These are phyloP conservation scores for Benincasa hispida DNA, from an alignment of 306 rosid species.

Conservation along the genomic window DNA sequence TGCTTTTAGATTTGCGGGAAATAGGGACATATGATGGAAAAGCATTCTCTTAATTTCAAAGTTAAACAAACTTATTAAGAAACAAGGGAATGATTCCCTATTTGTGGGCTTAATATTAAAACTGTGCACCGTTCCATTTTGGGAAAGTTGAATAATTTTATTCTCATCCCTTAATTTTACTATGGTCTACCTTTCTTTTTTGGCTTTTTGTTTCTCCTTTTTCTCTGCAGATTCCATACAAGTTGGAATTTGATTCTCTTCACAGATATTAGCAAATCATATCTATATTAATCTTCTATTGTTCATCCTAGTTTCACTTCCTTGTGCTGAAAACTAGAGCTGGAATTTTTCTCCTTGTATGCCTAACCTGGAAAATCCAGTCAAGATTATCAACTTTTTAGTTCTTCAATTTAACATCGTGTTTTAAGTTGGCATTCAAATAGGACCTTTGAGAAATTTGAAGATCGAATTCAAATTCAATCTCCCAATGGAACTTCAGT, in stretches of 20 bases:
- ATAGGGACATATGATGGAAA: background rate
- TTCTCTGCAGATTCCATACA: background rate
- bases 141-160: background rate
- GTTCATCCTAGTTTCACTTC: background rate
- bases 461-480: background rate
- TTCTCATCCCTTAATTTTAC: background rate
- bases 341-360: background rate
- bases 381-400: background rate
- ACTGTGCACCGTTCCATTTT: background rate
- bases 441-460: background rate
- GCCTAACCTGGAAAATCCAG: background rate
- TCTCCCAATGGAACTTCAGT: background rate
- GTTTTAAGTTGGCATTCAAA: background rate
- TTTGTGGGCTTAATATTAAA: background rate
- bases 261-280: background rate
- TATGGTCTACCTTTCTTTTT: background rate
- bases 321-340: background rate
- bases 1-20: background rate
- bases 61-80: background rate
- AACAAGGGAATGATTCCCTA: background rate
- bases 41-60: background rate
- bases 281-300: background rate
- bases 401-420: background rate
- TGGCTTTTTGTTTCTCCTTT: background rate
- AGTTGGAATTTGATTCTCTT: background rate